Conservation (phyloP, 1,284 basidiomycete species). For the Phylloboletellus chloephorus region DNA sequence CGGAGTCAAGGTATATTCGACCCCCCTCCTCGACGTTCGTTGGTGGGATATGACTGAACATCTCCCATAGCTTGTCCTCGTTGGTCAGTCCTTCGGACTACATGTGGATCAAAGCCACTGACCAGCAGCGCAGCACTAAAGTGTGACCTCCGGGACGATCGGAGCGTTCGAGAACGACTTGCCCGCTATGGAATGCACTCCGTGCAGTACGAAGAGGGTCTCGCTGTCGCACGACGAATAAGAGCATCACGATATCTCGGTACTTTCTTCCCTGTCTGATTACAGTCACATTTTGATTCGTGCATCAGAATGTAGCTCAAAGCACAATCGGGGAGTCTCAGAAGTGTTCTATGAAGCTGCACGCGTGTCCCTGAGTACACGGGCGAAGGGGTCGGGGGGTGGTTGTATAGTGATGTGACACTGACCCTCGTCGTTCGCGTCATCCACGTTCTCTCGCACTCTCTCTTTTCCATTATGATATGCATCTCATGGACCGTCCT, state of each 20-base stretch:
- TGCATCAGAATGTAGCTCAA: conserved; percentile 85
- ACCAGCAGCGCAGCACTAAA: conserved; percentile 65
- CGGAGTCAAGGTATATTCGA: conserved; percentile 71
- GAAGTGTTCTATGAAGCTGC: conserved; percentile 92
- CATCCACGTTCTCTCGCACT: conserved; percentile 1
- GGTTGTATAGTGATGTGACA: conserved; percentile 53
- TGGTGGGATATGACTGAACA: conserved; percentile 10
- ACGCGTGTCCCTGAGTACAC: conserved; percentile 72
- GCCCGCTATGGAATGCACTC: conserved; percentile 62
- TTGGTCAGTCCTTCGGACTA: conserved; percentile 53
- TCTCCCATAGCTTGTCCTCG: conserved; percentile 65
- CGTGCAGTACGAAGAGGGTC: conserved; percentile 86
- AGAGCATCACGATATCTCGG: conserved; percentile 89
- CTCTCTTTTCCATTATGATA: conserved; percentile 6
- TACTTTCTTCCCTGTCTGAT: conserved; percentile 27
- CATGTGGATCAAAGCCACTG: conserved; percentile 8
- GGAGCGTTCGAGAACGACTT: conserved; percentile 59
- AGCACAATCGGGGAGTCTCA: conserved; percentile 88
- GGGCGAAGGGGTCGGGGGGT: conserved; percentile 58
- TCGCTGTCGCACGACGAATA: conserved; percentile 84
- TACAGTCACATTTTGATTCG: background rate
- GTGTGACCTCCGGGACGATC: conserved; percentile 88
- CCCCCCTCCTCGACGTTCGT: conserved; percentile 5
- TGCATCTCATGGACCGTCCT: conserved; percentile 19
- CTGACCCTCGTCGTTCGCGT: conserved; percentile 1